Base-by-base conservation (phyloP, 192 early-diverging fungal species). In the Coemansia sp. region DNA sequence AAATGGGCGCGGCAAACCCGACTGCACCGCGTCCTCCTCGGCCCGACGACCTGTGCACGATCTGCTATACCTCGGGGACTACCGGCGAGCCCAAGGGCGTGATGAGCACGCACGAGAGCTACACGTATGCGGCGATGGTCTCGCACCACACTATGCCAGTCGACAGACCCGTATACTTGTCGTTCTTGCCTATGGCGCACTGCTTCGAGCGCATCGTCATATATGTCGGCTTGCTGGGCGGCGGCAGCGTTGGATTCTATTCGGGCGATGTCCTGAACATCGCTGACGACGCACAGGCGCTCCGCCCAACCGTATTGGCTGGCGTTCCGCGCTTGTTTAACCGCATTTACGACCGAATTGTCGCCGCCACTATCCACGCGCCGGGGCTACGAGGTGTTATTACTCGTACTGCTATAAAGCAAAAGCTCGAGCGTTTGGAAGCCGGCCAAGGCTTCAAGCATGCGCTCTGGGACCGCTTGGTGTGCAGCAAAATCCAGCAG, bases 311-410 rank as follows among this genome's bases (percentile, higher is more conserved):
- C 2, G 63, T 91, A 13, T 95, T 99, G 79, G 74, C 84, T 34
- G 90, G 92, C 2, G 96, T 99, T 5, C 96, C 97, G 5, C 87
- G 97, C 40, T 79, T 98, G 61, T 90, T 95, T 73, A 98, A 96
- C 83, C 87, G 92, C 63, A 89, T 99, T 54, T 93, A 98, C 77
- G 94, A 93, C 78, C 90, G 87, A 34, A 90, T 99, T 34, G 71
- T 72, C 10, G 77, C 84, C 0, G 57, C 80, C 8, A 85, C 84
- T 2, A 67, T 93, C 24, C 77, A 90, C 21, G 89, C 88, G 0
- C 86, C 89, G 0, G 89, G 90, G 11, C 60, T 91, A 39, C 59
- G 84, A 7, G 88, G 88, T 54, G 84, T 88, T 44, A 85, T 93
- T 42, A 78, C 88, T 11, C 87, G 88, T 48, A 74, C 59, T 5